Conservation (phyloP, 768 basidiomycete genomes). For the Boletellus sp. region DNA sequence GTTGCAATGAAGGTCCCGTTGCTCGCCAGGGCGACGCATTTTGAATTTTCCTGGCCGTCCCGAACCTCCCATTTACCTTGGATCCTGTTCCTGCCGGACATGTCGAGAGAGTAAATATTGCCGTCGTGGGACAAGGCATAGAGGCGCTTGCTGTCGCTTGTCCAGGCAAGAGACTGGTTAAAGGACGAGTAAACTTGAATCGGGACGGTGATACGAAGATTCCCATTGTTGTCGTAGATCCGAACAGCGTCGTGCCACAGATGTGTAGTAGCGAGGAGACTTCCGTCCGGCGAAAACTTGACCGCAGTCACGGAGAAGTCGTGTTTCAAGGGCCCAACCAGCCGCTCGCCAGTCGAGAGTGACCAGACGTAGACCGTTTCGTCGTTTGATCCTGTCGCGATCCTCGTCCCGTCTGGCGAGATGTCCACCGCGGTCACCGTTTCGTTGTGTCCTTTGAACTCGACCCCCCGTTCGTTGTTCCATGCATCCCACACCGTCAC, state of each 20-base stretch:
- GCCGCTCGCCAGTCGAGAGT: background rate
- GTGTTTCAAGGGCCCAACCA: background rate
- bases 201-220: background rate
- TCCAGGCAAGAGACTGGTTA: slow-evolving; percentile 2
- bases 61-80: background rate
- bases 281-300: slow-evolving; percentile 11
- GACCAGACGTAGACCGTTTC: slow-evolving; percentile 7
- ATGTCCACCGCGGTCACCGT: background rate
- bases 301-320: background rate
- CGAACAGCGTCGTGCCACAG: no score
- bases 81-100: no score
- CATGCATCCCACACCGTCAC: no score
- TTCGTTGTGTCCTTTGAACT: no score
- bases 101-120: background rate
- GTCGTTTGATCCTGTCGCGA: background rate
- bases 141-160: background rate
- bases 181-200: no score
- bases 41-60: background rate
- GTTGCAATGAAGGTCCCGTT: slow-evolving; percentile 1
- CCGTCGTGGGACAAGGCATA: background rate
- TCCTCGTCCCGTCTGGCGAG: slow-evolving; percentile 3
- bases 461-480: no score
- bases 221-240: background rate
- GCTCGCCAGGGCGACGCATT: background rate
- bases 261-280: background rate